Conservation (phyloP, 2,329 filamentous ascomycete species). For the Epichloe sibirici region DNA sequence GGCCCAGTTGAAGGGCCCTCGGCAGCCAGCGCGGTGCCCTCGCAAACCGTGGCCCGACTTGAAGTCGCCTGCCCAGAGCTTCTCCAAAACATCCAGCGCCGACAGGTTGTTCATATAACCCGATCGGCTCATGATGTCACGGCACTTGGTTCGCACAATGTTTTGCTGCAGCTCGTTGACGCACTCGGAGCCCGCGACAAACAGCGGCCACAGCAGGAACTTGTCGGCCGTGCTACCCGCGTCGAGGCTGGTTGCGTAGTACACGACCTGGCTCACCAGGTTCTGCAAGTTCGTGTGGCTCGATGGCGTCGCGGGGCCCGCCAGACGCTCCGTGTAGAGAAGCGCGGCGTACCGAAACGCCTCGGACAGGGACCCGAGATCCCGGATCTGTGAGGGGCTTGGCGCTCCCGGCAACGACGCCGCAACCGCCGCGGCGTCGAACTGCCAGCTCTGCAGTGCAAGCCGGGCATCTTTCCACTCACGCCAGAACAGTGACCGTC, state of each 20-base stretch:
- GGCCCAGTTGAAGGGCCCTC: conserved; percentile 46
- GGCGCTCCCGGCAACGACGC: conserved; percentile 37
- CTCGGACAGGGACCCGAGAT: conserved; percentile 74
- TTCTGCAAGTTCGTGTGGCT: conserved; percentile 69
- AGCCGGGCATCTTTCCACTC: conserved; percentile 75
- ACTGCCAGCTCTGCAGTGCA: conserved; percentile 70
- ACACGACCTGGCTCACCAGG: conserved; percentile 69
- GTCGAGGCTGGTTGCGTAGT: conserved; percentile 70
- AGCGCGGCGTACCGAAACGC: conserved; percentile 83
- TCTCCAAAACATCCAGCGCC: conserved; percentile 74
- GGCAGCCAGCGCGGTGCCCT: conserved; percentile 23
- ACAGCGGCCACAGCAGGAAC: conserved; percentile 86
- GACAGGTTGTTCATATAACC: conserved; percentile 91
- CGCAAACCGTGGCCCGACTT: conserved; percentile 23
- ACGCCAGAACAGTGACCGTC: conserved; percentile 59
- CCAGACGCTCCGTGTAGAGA: conserved; percentile 80
- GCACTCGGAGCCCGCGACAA: conserved; percentile 82
- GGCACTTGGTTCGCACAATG: conserved; percentile 67
- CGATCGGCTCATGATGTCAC: conserved; percentile 75
- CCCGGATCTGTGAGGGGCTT: conserved; percentile 52
- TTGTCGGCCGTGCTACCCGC: conserved; percentile 64
- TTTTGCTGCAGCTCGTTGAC: conserved; percentile 68
- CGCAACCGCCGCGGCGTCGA: conserved; percentile 43
- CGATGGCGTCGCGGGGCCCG: conserved; percentile 61
- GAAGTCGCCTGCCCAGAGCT: conserved; percentile 57